Evolutionary conservation across 768 basidiomycete genomes (phyloP).

Genomic region (Naganishia kalamii): DNA sequence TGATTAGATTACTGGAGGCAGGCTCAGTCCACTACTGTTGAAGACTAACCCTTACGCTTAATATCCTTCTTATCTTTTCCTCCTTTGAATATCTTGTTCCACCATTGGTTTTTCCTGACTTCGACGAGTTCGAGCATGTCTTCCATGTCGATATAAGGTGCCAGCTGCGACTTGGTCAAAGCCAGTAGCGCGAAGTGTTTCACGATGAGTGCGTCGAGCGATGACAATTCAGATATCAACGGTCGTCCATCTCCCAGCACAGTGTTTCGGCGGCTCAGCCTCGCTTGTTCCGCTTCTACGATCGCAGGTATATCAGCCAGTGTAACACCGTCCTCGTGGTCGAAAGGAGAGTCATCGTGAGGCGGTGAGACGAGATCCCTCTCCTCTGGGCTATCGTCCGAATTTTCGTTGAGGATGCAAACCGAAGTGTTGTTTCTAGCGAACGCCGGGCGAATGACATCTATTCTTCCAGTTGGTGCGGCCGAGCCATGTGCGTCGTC

Average conservation of each 20-base stretch:
- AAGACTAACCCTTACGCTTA: constrained; percentile 57
- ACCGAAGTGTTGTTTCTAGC: constrained; percentile 77
- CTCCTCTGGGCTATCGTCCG: constrained; percentile 28
- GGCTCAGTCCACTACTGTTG: neutral
- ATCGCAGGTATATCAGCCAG: constrained; percentile 90
- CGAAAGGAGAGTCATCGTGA: constrained; percentile 19
- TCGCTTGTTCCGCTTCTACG: constrained; percentile 83
- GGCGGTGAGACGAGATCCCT: constrained; percentile 20
- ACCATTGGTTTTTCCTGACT: constrained; percentile 85
- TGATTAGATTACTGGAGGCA: neutral
- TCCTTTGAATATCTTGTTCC: constrained; percentile 87
- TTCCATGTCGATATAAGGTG: constrained; percentile 65
- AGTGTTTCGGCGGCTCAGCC: constrained; percentile 76
- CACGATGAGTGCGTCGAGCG: constrained; percentile 80
- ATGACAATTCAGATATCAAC: constrained; percentile 73
- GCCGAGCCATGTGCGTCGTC: neutral
- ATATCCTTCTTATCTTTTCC: constrained; percentile 72
- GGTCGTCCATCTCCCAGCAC: constrained; percentile 72
- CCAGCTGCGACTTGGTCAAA: constrained; percentile 68
- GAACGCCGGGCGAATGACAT: constrained; percentile 60
- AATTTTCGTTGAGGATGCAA: constrained; percentile 73
- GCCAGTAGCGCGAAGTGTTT: constrained; percentile 83
- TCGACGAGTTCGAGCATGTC: constrained; percentile 91
- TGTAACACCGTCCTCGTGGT: constrained; percentile 74
- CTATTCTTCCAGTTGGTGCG: constrained; percentile 20